phyloP scores from a whole-genome alignment of 352 stramenopile genomes.

The Globisporangium takayamanum region DNA sequence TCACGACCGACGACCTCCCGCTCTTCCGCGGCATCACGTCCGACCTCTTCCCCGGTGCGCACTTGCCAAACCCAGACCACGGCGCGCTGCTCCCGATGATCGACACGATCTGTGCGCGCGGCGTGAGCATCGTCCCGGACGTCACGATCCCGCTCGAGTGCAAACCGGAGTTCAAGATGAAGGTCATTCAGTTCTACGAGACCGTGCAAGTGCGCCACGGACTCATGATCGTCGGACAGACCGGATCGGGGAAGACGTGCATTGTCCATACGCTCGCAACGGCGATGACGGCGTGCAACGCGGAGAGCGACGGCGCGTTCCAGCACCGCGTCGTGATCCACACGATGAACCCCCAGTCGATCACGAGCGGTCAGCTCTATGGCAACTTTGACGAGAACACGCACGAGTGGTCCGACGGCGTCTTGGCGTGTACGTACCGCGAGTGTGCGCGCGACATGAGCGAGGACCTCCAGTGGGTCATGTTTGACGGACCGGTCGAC shows the following conservation, averaged over 20 bases:
- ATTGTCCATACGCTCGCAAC: conserved; percentile 82
- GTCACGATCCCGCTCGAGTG: conserved; percentile 54
- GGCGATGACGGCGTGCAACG: conserved; percentile 66
- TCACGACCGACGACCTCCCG: conserved; percentile 90
- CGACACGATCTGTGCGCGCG: conserved; percentile 64
- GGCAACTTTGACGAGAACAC: conserved; percentile 92
- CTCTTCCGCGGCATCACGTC: conserved; percentile 92
- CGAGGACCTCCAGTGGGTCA: conserved; percentile 88
- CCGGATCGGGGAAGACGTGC: conserved; percentile 92
- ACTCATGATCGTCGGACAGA: conserved; percentile 94
- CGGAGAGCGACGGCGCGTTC: conserved; percentile 41
- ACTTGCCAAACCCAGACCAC: conserved; percentile 84
- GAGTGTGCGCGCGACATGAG: conserved; percentile 85
- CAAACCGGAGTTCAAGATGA: conserved; percentile 83
- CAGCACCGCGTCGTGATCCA: conserved; percentile 72
- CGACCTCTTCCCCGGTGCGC: conserved; percentile 89
- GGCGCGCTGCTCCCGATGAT: conserved; percentile 77
- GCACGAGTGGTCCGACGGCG: conserved; percentile 93
- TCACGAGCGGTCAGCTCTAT: conserved; percentile 93
- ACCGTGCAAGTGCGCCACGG: conserved; percentile 92
- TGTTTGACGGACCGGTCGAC: conserved; percentile 92
- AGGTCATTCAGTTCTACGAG: conserved; percentile 94
- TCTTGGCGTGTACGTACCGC: conserved; percentile 92
- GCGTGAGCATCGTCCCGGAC: conserved; percentile 59
- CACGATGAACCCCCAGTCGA: conserved; percentile 94